These are phyloP conservation scores for Ophiostoma sp. DNA, from an alignment of 2,329 filamentous ascomycete genomes.

Conservation along the genomic window DNA sequence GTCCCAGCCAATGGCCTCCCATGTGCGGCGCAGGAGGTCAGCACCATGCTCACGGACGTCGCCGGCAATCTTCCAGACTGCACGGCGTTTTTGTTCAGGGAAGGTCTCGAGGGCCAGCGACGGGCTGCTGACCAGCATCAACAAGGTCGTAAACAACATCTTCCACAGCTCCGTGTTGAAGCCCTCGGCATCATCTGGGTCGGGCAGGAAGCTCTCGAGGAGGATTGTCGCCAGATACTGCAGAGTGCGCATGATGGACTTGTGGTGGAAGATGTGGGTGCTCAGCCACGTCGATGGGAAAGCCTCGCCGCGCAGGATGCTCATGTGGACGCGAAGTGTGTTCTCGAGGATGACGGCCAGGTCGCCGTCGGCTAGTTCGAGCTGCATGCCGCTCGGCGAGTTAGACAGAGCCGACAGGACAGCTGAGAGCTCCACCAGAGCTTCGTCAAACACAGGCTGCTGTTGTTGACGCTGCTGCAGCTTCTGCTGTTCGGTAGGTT, in stretches of 20 bases:
- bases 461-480: background rate
- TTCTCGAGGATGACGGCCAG: conserved; percentile 74
- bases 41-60: conserved; percentile 92
- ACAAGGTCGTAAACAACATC: conserved; percentile 82
- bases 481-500: conserved; percentile 12
- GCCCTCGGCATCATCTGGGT: conserved; percentile 84
- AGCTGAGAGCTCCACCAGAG: conserved; percentile 83
- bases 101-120: conserved; percentile 91
- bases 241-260: conserved; percentile 81
- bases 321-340: conserved; percentile 80
- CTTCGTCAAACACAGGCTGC: conserved; percentile 72
- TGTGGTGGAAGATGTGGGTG: conserved; percentile 88
- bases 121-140: conserved; percentile 86
- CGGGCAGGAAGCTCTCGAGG: conserved; percentile 79
- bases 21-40: conserved; percentile 77
- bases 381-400: conserved; percentile 70
- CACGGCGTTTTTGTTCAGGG: conserved; percentile 91
- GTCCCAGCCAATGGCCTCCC: conserved; percentile 98
- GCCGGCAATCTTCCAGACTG: conserved; percentile 98
- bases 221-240: conserved; percentile 80
- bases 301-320: conserved; percentile 83
- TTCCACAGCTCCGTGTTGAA: conserved; percentile 97
- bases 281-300: conserved; percentile 91
- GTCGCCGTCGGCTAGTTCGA: conserved; percentile 73
- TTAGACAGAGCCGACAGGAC: conserved; percentile 80